Base-by-base conservation (phyloP, 139 green algal species). In the Chlamydomonas sphaeroides region DNA sequence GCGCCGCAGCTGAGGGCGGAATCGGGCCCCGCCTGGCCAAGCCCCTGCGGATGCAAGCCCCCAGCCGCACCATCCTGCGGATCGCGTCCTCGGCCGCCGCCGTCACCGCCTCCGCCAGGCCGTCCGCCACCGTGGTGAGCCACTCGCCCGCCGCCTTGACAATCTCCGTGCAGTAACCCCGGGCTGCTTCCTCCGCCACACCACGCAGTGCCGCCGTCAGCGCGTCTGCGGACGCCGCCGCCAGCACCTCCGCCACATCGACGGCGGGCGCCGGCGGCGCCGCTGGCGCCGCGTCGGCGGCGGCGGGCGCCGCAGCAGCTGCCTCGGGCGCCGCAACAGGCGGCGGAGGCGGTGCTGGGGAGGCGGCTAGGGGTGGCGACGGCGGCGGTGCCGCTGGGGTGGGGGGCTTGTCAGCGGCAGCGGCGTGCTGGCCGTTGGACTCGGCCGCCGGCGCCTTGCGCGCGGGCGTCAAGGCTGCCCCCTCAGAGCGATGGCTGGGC, bases 61-160 rank as follows among this genome's bases (percentile, higher is more conserved):
- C 6, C 6, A 1, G n/a, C 30, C 59, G 1, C 69, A 80, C 74
- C 59, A 70, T 41, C 57, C 63, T 61, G n/a, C 21, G 25, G 59
- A 80, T 80, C 21, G 61, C 39, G n/a, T 59, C 59, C 59, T 70
- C 59, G 28, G 74, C 74, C 20, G 74, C 74, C 32, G 59, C 59
- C 38, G 59, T 39, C 38, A 80, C 74, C 39, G 74, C 74, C 57
- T 41, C 74, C 74, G 74, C 74, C 74, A 80, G 74, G 18, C 74
- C 59, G 21, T 66, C 59, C 41, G 74, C 59, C 38, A 80, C 32
- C 17, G 17, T 32, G 39, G 74, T 49, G 20, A 80, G 59, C 74
- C 74, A 80, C 26, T 7, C 6, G 20, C 59, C 59, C 59, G 74
- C 74, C 74, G 74, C 74, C 57, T 33, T 41, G 59, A 80, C 59